phyloP scores from a whole-genome alignment of 306 rosid genomes.

The Rosa multiflora region DNA sequence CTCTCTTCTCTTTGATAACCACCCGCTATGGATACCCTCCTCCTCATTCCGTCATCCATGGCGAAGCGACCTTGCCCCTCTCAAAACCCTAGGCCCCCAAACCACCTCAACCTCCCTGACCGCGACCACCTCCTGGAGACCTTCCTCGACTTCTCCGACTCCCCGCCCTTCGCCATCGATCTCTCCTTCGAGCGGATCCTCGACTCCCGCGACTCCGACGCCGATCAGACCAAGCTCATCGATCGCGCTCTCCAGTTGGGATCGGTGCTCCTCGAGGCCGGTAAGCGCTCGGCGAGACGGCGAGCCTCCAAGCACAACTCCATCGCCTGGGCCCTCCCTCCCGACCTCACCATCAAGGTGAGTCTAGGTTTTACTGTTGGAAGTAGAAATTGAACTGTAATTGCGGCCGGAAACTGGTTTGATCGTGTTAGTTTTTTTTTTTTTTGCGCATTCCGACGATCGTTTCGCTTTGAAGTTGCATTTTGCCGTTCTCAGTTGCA shows the following conservation, averaged over 20 bases:
- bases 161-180: constrained; percentile 54
- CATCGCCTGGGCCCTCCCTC: constrained; percentile 77
- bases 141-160: constrained; percentile 60
- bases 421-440: background rate
- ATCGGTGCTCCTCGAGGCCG: constrained; percentile 73
- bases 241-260: constrained; percentile 80
- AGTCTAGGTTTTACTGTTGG: background rate
- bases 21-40: constrained; percentile 62
- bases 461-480: background rate
- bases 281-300: constrained; percentile 68
- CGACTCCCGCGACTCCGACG: constrained; percentile 51
- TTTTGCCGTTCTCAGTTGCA: background rate
- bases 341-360: constrained; percentile 93
- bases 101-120: constrained; percentile 38
- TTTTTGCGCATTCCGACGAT: background rate
- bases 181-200: constrained; percentile 78
- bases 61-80: constrained; percentile 92
- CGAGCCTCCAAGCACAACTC: constrained; percentile 87
- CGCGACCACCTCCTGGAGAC: constrained; percentile 41
- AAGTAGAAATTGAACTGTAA: background rate
- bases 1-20: constrained; percentile 20
- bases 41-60: constrained; percentile 60
- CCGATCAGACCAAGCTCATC: constrained; percentile 70
- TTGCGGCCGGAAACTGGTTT: background rate
- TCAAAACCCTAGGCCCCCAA: constrained; percentile 59